Evolutionary conservation across 176 grass and related monocot species (phyloP), one percentile per base, ranked within the genome.

Genomic region (Eleusine coracana): DNA sequence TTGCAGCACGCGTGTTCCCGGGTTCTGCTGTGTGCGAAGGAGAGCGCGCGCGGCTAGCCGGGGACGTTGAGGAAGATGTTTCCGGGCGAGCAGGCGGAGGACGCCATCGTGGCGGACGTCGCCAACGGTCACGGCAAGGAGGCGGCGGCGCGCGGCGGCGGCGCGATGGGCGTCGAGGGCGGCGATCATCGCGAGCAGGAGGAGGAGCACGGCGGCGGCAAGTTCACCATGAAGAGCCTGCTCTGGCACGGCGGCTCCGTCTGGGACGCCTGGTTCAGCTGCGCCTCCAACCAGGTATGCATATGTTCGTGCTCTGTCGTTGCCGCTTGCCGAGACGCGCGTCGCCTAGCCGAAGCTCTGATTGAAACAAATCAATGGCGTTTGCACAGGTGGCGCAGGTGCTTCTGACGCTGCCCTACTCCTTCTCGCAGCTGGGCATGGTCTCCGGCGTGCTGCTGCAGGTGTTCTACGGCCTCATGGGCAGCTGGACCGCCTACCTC

Each of bases 191-290:
- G 9, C 0, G 71, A 66, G 21, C 63, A 3, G 69, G 41, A 6
- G 52, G 17, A 56, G 55, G 50, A 39, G 20, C 46, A 21, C 39
- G 56, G 17, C 66, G 56, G 17, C 66, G 45, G 77, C 56, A 49
- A 16, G 51, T 88, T 91, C 71, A 86, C 16, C 83, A 60, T 94
- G 81, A 89, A 50, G 76, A 81, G 73, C 88, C 18, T 94, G 49
- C 87, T 99, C 36, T 99, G 97, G 97, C 97, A 99, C 80, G 97
- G 97, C 44, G 97, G 97, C 67, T 99, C 97, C 29, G 91, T 92
- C 51, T 99, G 94, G 77, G 97, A 99, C 87, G 93, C 97, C 13
- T 99, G 97, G 97, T 99, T 99, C 91, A 96, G 93, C 83, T 99
- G 97, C 70, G 87, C 97, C 55, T 99, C 97, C 77, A 99, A 99